Base-by-base conservation (phyloP, 1,284 basidiomycete species). In the Boletus putidus region DNA sequence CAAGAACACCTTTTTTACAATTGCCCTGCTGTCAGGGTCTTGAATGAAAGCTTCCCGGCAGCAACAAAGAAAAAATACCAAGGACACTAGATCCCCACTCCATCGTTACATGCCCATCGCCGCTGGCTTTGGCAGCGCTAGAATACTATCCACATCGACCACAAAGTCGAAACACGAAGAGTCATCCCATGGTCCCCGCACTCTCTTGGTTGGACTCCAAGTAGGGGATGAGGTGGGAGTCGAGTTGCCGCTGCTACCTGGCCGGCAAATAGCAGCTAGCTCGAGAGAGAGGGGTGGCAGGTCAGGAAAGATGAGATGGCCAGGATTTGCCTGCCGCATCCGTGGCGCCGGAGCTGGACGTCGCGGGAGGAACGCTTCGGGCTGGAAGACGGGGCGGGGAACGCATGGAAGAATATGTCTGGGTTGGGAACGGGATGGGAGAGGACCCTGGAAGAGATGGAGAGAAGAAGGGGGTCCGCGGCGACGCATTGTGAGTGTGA, bases 121-220 rank as follows among this genome's bases (percentile, higher is more conserved):
- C n/a, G 73, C 84, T 42, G 80, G 80, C 68, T 79, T 76, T 33
- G 81, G 75, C 49, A 76, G 74, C 40, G 78, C 69, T 57, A 86
- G 66, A 56, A 85, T 58, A 46, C 69, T 72, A 57, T 78, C 79
- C 59, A 83, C 76, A 60, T 84, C 78, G 59, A 84, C 69, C 23
- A 65, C 68, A 42, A 80, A 59, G 20, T 62, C 49, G 44, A 82
- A 77, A 53, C 76, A 76, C 49, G 76, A 72, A 29, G 80, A 79
- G 65, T 85, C 80, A 65, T 85, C 82, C 84, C 85, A 86, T 20
- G 84, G 83, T 0, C 83, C 84, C 25, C 82, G 76, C 50, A 74
- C 78, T 3, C 81, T 79, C 47, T 78, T 77, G 42, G 70, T 52
- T 1, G 57, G 61, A 33, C 59, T 63, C 20, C 43, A 59, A 0